Evolutionary conservation across 192 early-diverging fungal species (phyloP).

Genomic region (Coemansia sp.): DNA sequence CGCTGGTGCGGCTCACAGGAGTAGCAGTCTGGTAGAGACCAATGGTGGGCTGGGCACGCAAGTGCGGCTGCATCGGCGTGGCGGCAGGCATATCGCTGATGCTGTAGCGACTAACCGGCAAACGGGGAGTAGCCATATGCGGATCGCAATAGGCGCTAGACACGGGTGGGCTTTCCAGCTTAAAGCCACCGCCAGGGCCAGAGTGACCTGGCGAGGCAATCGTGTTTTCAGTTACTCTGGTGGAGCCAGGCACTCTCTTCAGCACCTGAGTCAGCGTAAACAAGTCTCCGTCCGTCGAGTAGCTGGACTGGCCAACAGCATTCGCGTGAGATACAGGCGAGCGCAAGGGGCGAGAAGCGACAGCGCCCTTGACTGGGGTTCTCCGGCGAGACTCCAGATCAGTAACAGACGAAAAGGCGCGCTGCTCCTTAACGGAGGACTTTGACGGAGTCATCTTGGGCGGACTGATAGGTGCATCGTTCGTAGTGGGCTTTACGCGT

Average conservation of each 20-base stretch:
- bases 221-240: conserved; percentile 18
- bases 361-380: conserved; percentile 19
- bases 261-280: conserved; percentile 39
- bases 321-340: conserved; percentile 23
- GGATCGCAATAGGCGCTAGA: conserved; percentile 6
- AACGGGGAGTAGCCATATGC: conserved; percentile 22
- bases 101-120: conserved; percentile 26
- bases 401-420: conserved; percentile 15
- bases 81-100: conserved; percentile 20
- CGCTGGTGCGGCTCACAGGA: conserved; percentile 22
- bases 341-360: conserved; percentile 24
- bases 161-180: conserved; percentile 8
- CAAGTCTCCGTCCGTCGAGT: conserved; percentile 23
- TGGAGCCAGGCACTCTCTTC: conserved; percentile 27
- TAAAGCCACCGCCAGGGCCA: conserved; percentile 9
- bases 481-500: conserved; percentile 7
- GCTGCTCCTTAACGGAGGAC: background rate
- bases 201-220: conserved; percentile 17
- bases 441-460: conserved; percentile 41
- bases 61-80: conserved; percentile 41
- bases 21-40: conserved; percentile 50
- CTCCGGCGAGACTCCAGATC: conserved; percentile 33
- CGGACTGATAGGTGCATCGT: conserved; percentile 12
- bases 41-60: conserved; percentile 40
- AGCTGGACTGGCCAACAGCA: background rate